phyloP scores from a whole-genome alignment of 1,139 yeast species.

The Magnusiomyces magnusii region DNA sequence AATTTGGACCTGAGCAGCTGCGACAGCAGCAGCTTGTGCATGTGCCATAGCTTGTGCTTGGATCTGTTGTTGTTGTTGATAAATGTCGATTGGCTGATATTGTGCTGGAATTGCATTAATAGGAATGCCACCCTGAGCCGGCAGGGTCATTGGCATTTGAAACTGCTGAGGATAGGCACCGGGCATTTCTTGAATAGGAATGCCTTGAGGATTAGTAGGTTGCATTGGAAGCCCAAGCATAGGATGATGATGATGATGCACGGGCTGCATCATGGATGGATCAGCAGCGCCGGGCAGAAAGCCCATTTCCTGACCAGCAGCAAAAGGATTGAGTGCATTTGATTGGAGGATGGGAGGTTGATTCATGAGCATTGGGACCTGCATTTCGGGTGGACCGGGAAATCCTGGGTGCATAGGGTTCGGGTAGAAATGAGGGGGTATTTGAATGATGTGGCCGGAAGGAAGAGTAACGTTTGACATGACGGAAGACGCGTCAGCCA shows the following conservation, averaged over 20 bases:
- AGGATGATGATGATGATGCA: neutral
- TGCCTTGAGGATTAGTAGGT: neutral
- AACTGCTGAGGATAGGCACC: neutral
- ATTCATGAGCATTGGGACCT: constrained; percentile 7
- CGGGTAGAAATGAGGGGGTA: constrained; percentile 9
- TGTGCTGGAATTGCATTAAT: neutral
- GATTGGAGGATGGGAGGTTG: constrained; percentile 11
- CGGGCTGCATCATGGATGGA: neutral
- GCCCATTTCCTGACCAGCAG: constrained; percentile 5
- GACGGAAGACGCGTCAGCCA: constrained; percentile 30
- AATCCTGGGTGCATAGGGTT: constrained; percentile 2
- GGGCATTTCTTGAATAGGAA: neutral
- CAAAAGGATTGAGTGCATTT: constrained; percentile 5
- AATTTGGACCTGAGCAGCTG: constrained; percentile 5
- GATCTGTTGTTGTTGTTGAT: neutral
- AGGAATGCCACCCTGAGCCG: constrained; percentile 1
- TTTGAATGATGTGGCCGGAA: constrained; percentile 9
- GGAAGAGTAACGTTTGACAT: constrained; percentile 14
- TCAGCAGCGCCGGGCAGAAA: constrained; percentile 2
- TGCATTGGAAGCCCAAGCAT: neutral
- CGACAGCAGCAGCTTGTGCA: neutral
- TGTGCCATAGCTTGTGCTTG: neutral
- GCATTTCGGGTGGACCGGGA: neutral
- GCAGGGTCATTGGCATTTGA: neutral
- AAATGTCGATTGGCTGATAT: neutral